Evolutionary conservation across 1,284 basidiomycete genomes (phyloP), one percentile per base, ranked within the genome.

Genomic region (Malassezia furfur): DNA sequence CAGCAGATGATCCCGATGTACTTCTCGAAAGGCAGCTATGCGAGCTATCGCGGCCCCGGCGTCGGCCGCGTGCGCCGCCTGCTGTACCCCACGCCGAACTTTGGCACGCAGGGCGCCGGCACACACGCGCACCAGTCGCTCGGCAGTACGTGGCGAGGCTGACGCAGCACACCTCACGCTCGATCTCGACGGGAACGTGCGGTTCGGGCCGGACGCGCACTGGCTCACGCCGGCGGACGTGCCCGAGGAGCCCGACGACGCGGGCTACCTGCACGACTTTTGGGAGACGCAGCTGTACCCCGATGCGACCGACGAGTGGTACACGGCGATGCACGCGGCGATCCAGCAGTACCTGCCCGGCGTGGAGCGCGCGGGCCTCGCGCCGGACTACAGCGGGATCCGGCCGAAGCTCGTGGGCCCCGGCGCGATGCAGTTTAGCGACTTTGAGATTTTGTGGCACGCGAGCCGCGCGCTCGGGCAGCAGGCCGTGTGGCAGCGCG

Each of bases 191-290:
- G 87, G 88, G 0, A 86, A 87, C 64, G 80, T 98, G 48, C 83
- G 84, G 22, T 98, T 99, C 73, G 93, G 93, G 0, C 94, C 93
- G 3, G 91, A 96, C 69, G 80, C 91, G 8, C 86, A 96, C 71
- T 90, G 88, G 84, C 96, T 67, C 80, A 81, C 56, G 1, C 65
- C 70, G 2, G 62, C 66, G 1, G 12, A 50, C 0, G 25, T n/a
- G 7, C 2, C 17, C 9, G 34, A 31, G n/a, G 36, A 35, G 19
- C 34, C 19, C 6, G 50, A 54, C 36, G 32, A 57, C 21, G 11
- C 12, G 14, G 36, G 36, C 36, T 37, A 59, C 28, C 52, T 54
- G 17, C 50, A 59, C 7, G 70, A 67, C 53, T 66, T 66, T 52
- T 72, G 65, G 67, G 62, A 59, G 30, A 25, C 45, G 10, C 31